Conservation (phyloP, 331 rosid genomes). For the Prunus yedoensis region DNA sequence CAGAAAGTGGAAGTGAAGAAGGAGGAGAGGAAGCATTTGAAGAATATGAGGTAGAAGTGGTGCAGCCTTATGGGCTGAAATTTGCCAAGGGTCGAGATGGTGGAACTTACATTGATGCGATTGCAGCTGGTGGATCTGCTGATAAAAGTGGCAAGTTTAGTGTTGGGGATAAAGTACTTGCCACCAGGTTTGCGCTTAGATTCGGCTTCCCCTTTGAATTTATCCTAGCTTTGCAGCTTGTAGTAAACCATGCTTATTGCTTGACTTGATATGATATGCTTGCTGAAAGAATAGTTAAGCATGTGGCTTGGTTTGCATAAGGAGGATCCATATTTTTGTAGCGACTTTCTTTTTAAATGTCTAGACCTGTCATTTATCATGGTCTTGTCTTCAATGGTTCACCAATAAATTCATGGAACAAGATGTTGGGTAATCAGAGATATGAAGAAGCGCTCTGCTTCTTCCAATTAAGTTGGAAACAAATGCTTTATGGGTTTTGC, state of each 20-base stretch:
- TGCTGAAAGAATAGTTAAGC: not conserved
- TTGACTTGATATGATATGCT: not conserved
- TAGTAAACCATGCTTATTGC: too few species aligned
- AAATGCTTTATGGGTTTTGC: not conserved
- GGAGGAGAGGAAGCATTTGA: slow-evolving; percentile 47
- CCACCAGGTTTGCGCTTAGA: slow-evolving; percentile 61
- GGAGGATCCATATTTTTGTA: too few species aligned
- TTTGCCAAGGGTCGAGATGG: slow-evolving; percentile 86
- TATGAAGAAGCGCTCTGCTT: not conserved
- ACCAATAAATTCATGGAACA: not conserved
- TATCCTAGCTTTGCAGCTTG: too few species aligned
- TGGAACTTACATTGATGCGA: slow-evolving; percentile 94
- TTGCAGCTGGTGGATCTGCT: slow-evolving; percentile 92
- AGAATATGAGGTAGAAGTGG: slow-evolving; percentile 83
- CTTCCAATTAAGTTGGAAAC: too few species aligned
- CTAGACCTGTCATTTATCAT: too few species aligned
- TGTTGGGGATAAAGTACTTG: slow-evolving; percentile 92
- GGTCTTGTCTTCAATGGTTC: too few species aligned
- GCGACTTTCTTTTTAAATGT: too few species aligned
- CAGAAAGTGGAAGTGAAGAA: slow-evolving; percentile 35
- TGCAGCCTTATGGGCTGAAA: slow-evolving; percentile 80
- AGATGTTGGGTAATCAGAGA: not conserved
- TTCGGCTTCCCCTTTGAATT: not conserved
- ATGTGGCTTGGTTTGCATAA: not conserved
- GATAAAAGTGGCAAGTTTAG: slow-evolving; percentile 66